Evolutionary conservation across 2,329 filamentous ascomycete genomes (phyloP), one percentile per base, ranked within the genome.

Genomic region (Alternaria solani): DNA sequence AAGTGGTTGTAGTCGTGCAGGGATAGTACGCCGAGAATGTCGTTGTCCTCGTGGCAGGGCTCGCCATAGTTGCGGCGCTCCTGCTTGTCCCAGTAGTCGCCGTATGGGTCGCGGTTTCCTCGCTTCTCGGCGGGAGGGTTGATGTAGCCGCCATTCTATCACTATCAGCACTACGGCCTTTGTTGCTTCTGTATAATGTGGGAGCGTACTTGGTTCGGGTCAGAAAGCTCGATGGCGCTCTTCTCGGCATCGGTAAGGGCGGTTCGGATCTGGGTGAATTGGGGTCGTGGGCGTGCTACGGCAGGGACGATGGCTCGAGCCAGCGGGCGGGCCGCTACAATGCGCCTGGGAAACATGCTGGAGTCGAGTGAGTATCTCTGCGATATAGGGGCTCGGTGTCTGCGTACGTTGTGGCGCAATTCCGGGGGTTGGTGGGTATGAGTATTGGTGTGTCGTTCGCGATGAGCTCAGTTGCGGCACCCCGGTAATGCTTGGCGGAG

Each of bases 31-130:
- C 93, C 94, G 59, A 98, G 85, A 59, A 93, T 86, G 79, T 99
- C 96, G 80, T 97, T 91, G 80, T 99, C 95, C 81, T 99, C 96
- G 80, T 99, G 94, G 53, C 96, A 88, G 12, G 94, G 92, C 81
- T 99, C 96, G 80, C 94, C 94, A 78, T 92, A 98, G 86, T 99
- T 98, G 75, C 95, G 89, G 78, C 94, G 90, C 81, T 98, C 95
- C 83, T 99, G 95, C 80, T 93, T 91, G 82, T 99, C 94, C 92
- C 93, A 98, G 93, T 93, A 99, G 77, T 92, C 89, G 76, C 81
- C 94, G 79, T 98, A 88, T 36, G 96, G 95, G 80, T 98, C 95
- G 78, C 95, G 92, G 83, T 93, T 91, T 80, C 93, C 90, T 71
- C 94, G 91, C 86, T 97, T 97, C 81, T 94, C 83, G 55, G 85